Evolutionary conservation across 345 rosid genomes (phyloP).

Genomic region (Populus pruinosa): DNA sequence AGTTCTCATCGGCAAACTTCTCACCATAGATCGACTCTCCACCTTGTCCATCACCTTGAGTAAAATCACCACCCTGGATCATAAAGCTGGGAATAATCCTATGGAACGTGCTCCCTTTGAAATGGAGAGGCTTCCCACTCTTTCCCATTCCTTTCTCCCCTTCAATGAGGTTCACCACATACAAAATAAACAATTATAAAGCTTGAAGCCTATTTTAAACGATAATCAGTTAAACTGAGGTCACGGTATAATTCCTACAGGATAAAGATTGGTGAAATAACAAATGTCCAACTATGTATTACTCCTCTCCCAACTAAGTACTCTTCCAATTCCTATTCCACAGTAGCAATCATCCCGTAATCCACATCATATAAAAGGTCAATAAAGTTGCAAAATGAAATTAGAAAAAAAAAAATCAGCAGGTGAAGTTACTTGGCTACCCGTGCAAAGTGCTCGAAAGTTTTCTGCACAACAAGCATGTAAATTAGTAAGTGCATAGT

Average conservation of each 20-base stretch:
- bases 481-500: neutral
- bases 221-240: neutral
- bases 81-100: constrained; percentile 92
- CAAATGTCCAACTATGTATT: neutral
- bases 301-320: too few species aligned
- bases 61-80: constrained; percentile 96
- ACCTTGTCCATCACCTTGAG: constrained; percentile 81
- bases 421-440: constrained; percentile 40
- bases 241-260: neutral
- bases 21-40: constrained; percentile 93
- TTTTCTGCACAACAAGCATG: constrained; percentile 59
- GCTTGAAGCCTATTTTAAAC: neutral
- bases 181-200: neutral
- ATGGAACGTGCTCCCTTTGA: constrained; percentile 78
- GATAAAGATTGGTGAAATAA: neutral
- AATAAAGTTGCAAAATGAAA: neutral
- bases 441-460: constrained; percentile 93
- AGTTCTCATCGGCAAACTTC: constrained; percentile 90
- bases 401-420: neutral
- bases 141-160: constrained; percentile 88
- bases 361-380: too few species aligned
- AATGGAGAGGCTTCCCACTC: constrained; percentile 82
- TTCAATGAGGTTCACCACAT: constrained; percentile 21
- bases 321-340: too few species aligned
- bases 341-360: too few species aligned